Percentiles rank a stretch among this genome's conserved stretches.
These are phyloP conservation scores for Tremella yokohamensis DNA, from an alignment of 768 basidiomycete genomes.

Conservation along the genomic window DNA sequence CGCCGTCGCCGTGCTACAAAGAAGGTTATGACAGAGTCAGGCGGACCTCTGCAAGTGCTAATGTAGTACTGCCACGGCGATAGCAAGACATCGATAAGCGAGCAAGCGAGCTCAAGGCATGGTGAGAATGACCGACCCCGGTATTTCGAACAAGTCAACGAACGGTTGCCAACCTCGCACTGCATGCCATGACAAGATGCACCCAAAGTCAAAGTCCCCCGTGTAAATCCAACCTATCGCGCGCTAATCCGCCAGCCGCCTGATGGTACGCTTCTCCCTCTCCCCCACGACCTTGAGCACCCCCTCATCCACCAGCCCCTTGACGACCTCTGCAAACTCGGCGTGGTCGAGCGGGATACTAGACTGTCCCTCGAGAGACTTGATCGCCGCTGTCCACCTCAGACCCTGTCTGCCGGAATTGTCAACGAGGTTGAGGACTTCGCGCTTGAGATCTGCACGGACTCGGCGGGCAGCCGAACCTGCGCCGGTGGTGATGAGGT, in stretches of 20 bases:
- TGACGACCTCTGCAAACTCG: constrained; percentile 64
- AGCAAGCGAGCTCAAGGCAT: no score
- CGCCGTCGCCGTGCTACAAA: no score
- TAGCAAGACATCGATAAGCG: no score
- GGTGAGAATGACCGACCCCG: no score
- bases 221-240: background rate
- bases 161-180: no score
- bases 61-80: no score
- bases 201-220: no score
- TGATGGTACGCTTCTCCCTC: constrained; percentile 75
- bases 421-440: constrained; percentile 51
- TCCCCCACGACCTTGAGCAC: constrained; percentile 80
- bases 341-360: constrained; percentile 70
- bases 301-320: constrained; percentile 70
- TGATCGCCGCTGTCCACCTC: constrained; percentile 78
- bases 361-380: constrained; percentile 75
- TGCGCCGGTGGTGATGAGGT: constrained; percentile 88
- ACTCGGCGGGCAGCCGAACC: constrained; percentile 79
- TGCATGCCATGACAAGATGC: no score
- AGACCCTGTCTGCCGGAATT: constrained; percentile 56
- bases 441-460: constrained; percentile 84
- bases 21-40: no score
- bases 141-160: no score
- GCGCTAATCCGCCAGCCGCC: constrained; percentile 45
- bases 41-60: no score